phyloP scores from a whole-genome alignment of 441 rosid genomes.

The Pelargonium australe region DNA sequence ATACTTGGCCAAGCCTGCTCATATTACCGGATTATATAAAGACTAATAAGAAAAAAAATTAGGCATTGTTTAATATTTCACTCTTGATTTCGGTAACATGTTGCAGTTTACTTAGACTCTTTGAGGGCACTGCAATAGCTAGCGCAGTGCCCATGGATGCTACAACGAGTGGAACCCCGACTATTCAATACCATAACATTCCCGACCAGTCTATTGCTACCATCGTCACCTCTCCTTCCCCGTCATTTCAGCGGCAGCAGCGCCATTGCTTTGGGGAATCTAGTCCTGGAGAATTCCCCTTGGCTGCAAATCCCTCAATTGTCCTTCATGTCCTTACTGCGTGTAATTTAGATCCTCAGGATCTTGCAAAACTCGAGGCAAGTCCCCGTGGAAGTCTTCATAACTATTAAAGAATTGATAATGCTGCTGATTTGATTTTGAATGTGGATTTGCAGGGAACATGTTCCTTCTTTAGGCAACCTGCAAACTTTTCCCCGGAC shows the following conservation, averaged over 20 bases:
- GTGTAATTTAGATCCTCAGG: slow-evolving; percentile 80
- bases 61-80: slow-evolving; percentile 13
- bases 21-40: not conserved
- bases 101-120: slow-evolving; percentile 33
- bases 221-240: slow-evolving; percentile 43
- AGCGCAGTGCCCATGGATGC: slow-evolving; percentile 91
- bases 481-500: slow-evolving; percentile 84
- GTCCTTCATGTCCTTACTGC: slow-evolving; percentile 90
- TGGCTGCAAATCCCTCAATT: slow-evolving; percentile 87
- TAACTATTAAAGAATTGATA: slow-evolving; percentile 35
- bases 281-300: slow-evolving; percentile 87
- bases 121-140: slow-evolving; percentile 50
- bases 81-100: not conserved
- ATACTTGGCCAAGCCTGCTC: slow-evolving; percentile 15
- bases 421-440: slow-evolving; percentile 53
- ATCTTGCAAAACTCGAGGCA: slow-evolving; percentile 97
- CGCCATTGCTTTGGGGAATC: slow-evolving; percentile 83
- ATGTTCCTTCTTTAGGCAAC: slow-evolving; percentile 91
- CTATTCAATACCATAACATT: slow-evolving; percentile 61
- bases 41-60: not conserved
- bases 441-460: slow-evolving; percentile 68
- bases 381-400: slow-evolving; percentile 21
- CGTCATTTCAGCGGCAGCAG: slow-evolving; percentile 56
- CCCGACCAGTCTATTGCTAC: slow-evolving; percentile 62
- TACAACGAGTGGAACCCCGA: slow-evolving; percentile 64